A percentile compares a stretch with the other conserved stretches of the same genome.
These are phyloP conservation scores for Pachyrhizus erosus DNA, from an alignment of 306 rosid genomes.

Conservation along the genomic window DNA sequence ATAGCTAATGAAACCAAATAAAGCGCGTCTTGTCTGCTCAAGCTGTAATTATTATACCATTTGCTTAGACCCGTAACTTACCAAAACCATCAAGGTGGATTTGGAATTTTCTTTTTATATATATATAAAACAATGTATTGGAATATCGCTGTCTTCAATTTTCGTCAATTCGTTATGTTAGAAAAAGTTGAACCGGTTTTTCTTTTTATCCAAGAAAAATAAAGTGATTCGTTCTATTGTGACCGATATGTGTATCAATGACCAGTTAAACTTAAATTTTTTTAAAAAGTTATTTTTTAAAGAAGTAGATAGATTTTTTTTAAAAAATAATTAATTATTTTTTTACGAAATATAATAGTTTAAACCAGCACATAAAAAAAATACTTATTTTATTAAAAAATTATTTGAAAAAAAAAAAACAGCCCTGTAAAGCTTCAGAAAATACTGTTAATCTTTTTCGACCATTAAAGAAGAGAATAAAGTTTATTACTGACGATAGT, in stretches of 20 bases:
- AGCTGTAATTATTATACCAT: conserved; percentile 24
- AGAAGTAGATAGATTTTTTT: no score
- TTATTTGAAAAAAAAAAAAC: no score
- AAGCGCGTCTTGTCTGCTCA: conserved; percentile 6
- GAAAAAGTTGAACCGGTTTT: neutral
- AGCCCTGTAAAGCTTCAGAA: no score
- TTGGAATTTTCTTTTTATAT: conserved; percentile 42
- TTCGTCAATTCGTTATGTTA: neutral
- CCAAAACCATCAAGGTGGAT: conserved; percentile 3
- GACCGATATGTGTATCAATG: neutral
- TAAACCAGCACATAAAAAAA: no score
- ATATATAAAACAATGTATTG: no score
- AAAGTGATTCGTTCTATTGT: neutral
- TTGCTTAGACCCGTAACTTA: conserved; percentile 11
- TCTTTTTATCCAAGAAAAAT: neutral
- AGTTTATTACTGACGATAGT: neutral
- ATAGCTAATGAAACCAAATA: conserved; percentile 1
- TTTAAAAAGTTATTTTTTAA: no score
- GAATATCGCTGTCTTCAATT: neutral
- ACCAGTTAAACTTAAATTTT: no score
- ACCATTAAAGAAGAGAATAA: no score
- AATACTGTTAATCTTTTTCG: no score
- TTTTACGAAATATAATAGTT: no score
- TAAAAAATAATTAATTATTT: no score
- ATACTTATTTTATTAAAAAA: no score